Percentiles rank a stretch among this genome's conserved stretches.
Evolutionary conservation across 1,139 yeast genomes (phyloP).

Genomic region (Zygosaccharomyces pseudobailii): DNA sequence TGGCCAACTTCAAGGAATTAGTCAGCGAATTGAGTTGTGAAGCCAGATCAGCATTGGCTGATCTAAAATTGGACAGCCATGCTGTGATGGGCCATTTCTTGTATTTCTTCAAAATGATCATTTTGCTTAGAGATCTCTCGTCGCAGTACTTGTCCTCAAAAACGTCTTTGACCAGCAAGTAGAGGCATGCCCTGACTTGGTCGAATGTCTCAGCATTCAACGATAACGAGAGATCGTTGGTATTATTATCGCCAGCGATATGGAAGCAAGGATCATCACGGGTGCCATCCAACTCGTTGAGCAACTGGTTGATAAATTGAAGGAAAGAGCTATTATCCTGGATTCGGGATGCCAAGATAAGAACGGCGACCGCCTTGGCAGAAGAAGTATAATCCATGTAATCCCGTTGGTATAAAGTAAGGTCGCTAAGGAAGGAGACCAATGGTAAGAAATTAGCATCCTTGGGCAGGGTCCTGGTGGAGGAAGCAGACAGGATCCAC

Average conservation of each 20-base stretch:
- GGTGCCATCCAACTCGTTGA: background rate
- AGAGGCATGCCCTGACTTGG: constrained; percentile 21
- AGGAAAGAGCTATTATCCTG: constrained; percentile 32
- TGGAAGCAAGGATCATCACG: constrained; percentile 10
- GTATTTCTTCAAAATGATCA: constrained; percentile 19
- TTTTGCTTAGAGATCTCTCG: constrained; percentile 10
- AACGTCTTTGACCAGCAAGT: constrained; percentile 18
- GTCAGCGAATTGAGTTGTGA: constrained; percentile 16
- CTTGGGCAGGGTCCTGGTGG: constrained; percentile 7
- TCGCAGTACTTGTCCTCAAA: constrained; percentile 11
- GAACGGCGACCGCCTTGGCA: constrained; percentile 62
- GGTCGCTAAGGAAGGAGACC: constrained; percentile 57
- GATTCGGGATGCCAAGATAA: constrained; percentile 67
- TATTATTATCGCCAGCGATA: constrained; percentile 15
- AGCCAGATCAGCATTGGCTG: constrained; percentile 13
- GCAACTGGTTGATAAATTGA: constrained; percentile 8
- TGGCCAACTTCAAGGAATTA: constrained; percentile 5
- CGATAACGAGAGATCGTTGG: constrained; percentile 12
- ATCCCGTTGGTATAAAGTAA: constrained; percentile 65
- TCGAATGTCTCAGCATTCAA: constrained; percentile 13
- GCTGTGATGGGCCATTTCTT: constrained; percentile 11
- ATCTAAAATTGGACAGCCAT: constrained; percentile 11
- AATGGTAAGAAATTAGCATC: constrained; percentile 6
- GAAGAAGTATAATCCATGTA: constrained; percentile 62
- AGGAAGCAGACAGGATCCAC: constrained; percentile 7